Evolutionary conservation across 805 yeast genomes (phyloP).

Genomic region (Teunomyces lycoperdinae): DNA sequence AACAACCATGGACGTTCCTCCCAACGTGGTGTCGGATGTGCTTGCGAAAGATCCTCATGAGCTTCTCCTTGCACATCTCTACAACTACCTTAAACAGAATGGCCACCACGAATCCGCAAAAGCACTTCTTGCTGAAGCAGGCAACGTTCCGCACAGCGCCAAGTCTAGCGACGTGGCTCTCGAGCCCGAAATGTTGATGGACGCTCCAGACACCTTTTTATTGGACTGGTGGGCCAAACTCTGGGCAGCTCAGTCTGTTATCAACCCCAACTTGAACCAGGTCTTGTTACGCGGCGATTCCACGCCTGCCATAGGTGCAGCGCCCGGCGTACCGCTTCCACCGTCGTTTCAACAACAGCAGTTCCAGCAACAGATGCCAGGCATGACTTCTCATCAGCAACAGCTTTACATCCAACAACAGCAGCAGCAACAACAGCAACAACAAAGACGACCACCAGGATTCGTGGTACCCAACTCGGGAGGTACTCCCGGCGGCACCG

Average conservation of each 20-base stretch:
- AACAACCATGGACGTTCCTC: slow-evolving; percentile 5
- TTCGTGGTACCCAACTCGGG: slow-evolving; percentile 1
- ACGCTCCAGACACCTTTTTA: slow-evolving; percentile 40
- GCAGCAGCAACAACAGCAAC: slow-evolving; percentile 1
- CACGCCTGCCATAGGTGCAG: neutral
- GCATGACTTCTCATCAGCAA: neutral
- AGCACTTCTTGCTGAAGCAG: slow-evolving; percentile 39
- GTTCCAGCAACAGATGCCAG: slow-evolving; percentile 5
- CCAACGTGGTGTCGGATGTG: slow-evolving; percentile 10
- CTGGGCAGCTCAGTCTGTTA: slow-evolving; percentile 47
- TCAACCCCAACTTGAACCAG: slow-evolving; percentile 32
- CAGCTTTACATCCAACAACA: slow-evolving; percentile 3
- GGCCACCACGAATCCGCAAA: slow-evolving; percentile 51
- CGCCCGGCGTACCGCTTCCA: neutral
- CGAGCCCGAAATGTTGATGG: slow-evolving; percentile 29
- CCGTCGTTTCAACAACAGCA: slow-evolving; percentile 6
- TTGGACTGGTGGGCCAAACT: slow-evolving; percentile 58
- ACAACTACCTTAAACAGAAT: slow-evolving; percentile 47
- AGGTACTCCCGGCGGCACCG: neutral
- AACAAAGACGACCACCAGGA: slow-evolving; percentile 5
- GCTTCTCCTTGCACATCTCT: slow-evolving; percentile 50
- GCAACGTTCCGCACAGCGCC: slow-evolving; percentile 35
- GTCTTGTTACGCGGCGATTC: slow-evolving; percentile 7
- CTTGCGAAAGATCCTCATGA: slow-evolving; percentile 47
- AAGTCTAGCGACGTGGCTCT: slow-evolving; percentile 11